Evolutionary conservation across 257 asterid genomes (phyloP), one percentile per base, ranked within the genome.

Genomic region (Nemophila menziesii): DNA sequence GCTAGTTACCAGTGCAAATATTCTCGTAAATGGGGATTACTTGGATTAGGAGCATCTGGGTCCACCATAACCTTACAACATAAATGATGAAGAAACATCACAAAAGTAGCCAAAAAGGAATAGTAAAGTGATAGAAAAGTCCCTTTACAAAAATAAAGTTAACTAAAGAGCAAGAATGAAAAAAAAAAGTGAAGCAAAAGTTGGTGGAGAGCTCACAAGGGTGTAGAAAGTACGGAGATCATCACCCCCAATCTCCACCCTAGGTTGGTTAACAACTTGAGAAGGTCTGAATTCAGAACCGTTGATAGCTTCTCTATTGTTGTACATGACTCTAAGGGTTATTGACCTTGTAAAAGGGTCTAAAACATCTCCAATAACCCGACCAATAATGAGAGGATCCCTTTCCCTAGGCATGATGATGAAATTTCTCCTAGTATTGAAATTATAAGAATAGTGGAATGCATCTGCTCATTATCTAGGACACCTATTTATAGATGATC

Each of bases 31-130:
- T 5, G 65, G 1, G 92, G 86, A 16, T 80, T 70, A 43, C 92
- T 80, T 3, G 92, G 92, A 50, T 74, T 76, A 1, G 92, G 92
- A 44, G 92, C 82, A 61, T 76, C 92, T 18, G 92, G 92, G 22
- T 76, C 78, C 59, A 80, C 86, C 83, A 80, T 56, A 19, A 76
- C 72, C 92, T 79, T 48, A 41, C 12, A 14, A 36, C 11, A 21
- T 16, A 46, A 12, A 39, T 2, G 33, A 4, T 5, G 5, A 26
- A 4, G 10, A 26, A 26, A 26, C 33, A 26, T n/a, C n/a, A n/a
- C n/a, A n/a, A n/a, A n/a, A n/a, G n/a, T n/a, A n/a, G n/a, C n/a
- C n/a, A n/a, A n/a, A n/a, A n/a, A n/a, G n/a, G n/a, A n/a, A n/a
- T n/a, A n/a, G n/a, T n/a, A n/a, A n/a, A n/a, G n/a, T n/a, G n/a